Evolutionary conservation across 164 flowering plant genomes (phyloP), one percentile per base, ranked within the genome.

Genomic region (Dillenia suffruticosa): DNA sequence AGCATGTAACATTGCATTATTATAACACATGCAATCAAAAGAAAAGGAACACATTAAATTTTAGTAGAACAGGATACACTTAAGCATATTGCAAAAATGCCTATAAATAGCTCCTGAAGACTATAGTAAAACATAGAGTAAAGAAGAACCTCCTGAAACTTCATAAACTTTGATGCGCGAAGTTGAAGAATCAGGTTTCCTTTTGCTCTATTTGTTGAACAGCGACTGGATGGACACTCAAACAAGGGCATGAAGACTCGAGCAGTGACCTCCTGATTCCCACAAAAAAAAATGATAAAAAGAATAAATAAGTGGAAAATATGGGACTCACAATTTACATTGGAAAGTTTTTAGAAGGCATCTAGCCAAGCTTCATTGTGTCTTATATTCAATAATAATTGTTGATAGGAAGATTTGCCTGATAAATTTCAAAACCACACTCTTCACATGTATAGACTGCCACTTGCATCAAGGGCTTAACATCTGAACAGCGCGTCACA

Each of bases 381-480:
- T 11, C 51, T 19, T 32, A 24, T 40, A 32, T 22, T 24, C 46
- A 19, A 62, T 19, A 22, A 16, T 22, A 16, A 49, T 14, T 52
- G 2, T 51, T 9, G 10, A n/a, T 17, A 15, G 16, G 22, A 52
- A 52, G 17, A 52, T 52, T 56, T 69, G 92, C 99, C 99, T 92
- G 98, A 77, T 95, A 95, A 61, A 95, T 92, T 76, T 95, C 99
- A 78, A 88, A 88, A 51, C 99, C 98, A 67, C 99, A 95, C 22
- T 90, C 97, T 75, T 95, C 99, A 64, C 99, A 95, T 49, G 99
- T 95, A 62, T 95, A 95, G 1, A 95, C 96, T 64, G 97, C 97
- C 9, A 95, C 99, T 69, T 90, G 85, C 98, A 95, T 90, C 75
- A 95, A 74, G 8, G 99, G 99, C 73, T 95, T 95, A 48, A 95